Evolutionary conservation across 169 alveolate genomes (phyloP).

Genomic region (Theileria luwenshuni): DNA sequence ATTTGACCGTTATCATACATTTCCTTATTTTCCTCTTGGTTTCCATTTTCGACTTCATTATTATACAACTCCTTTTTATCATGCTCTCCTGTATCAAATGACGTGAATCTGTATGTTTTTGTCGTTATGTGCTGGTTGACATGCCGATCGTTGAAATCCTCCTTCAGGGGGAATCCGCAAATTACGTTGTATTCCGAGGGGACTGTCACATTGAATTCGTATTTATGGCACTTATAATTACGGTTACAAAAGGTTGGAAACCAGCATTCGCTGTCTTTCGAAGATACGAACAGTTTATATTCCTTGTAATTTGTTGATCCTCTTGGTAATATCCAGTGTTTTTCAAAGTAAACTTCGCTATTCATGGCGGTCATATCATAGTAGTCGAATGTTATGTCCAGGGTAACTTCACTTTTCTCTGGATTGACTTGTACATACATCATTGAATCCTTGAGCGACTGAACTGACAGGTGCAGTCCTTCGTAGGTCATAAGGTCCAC

Average conservation of each 20-base stretch:
- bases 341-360: slow-evolving; percentile 42
- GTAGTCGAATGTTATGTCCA: slow-evolving; percentile 56
- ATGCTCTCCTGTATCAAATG: neutral
- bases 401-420: slow-evolving; percentile 5
- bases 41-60: neutral
- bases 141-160: slow-evolving; percentile 9
- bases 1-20: neutral
- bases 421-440: slow-evolving; percentile 44
- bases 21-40: neutral
- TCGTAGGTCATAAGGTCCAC: slow-evolving; percentile 60
- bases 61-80: neutral
- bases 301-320: slow-evolving; percentile 55
- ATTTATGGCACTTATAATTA: neutral
- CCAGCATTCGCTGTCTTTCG: slow-evolving; percentile 37
- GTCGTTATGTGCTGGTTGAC: neutral
- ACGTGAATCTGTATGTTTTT: slow-evolving; percentile 18
- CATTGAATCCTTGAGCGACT: slow-evolving; percentile 35
- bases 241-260: slow-evolving; percentile 41
- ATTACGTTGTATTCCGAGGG: slow-evolving; percentile 51
- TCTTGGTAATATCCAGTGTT: slow-evolving; percentile 64
- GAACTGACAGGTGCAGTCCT: slow-evolving; percentile 55
- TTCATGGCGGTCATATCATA: slow-evolving; percentile 27
- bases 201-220: slow-evolving; percentile 45
- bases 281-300: slow-evolving; percentile 28
- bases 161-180: slow-evolving; percentile 48